Evolutionary conservation across 2,329 filamentous ascomycete species (phyloP).

Genomic region (Penicillium nordicum): DNA sequence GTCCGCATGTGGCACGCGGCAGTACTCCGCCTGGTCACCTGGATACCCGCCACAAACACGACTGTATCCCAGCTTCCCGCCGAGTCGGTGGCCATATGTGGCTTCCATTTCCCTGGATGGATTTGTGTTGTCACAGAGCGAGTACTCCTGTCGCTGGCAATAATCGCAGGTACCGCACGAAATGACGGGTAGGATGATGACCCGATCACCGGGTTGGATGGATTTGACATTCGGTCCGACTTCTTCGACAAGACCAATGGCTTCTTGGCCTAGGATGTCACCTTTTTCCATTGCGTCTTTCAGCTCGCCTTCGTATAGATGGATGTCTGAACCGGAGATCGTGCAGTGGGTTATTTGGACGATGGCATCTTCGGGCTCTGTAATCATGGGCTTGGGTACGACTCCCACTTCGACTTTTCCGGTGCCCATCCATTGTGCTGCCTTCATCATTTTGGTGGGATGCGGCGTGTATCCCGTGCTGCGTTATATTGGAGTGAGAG

Average conservation of each 20-base stretch:
- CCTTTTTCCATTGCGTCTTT: slow-evolving; percentile 29
- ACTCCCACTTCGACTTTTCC: slow-evolving; percentile 29
- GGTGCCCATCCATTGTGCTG: slow-evolving; percentile 29
- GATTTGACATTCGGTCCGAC: slow-evolving; percentile 23
- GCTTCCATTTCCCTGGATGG: slow-evolving; percentile 27
- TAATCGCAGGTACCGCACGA: slow-evolving; percentile 32
- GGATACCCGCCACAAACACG: slow-evolving; percentile 34
- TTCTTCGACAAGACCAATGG: slow-evolving; percentile 30
- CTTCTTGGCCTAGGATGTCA: slow-evolving; percentile 31
- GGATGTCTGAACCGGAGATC: slow-evolving; percentile 35
- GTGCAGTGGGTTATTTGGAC: slow-evolving; percentile 33
- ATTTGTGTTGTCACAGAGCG: slow-evolving; percentile 32
- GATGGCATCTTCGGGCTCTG: slow-evolving; percentile 33
- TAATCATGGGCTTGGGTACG: slow-evolving; percentile 34
- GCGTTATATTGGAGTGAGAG: not conserved
- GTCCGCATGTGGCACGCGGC: slow-evolving; percentile 36
- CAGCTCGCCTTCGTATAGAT: slow-evolving; percentile 32
- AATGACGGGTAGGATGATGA: slow-evolving; percentile 32
- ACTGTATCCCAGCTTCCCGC: slow-evolving; percentile 34
- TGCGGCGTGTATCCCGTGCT: slow-evolving; percentile 28
- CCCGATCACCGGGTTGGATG: slow-evolving; percentile 26
- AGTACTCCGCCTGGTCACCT: slow-evolving; percentile 38
- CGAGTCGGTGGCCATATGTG: slow-evolving; percentile 29
- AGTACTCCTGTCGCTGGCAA: slow-evolving; percentile 30
- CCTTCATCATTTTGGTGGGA: slow-evolving; percentile 31